Percentiles rank a stretch among this genome's conserved stretches.
Evolutionary conservation across 305 asterid genomes (phyloP).

Genomic region (Fraxinus sp.): DNA sequence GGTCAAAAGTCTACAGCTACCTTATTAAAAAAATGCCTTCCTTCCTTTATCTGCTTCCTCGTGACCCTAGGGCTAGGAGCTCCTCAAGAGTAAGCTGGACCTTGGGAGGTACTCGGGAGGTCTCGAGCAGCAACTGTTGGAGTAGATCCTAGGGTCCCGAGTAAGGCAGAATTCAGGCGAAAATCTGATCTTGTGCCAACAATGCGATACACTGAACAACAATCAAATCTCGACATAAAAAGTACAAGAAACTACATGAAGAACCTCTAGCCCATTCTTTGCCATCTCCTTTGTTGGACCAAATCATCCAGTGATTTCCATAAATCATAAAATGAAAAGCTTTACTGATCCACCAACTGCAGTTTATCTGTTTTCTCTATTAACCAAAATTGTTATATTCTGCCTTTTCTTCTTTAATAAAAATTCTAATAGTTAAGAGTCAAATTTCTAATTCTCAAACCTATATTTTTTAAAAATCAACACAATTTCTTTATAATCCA

Average conservation of each 20-base stretch:
- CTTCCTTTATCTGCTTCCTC: neutral
- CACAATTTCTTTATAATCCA: neutral
- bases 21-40: neutral
- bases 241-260: neutral
- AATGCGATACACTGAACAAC: neutral
- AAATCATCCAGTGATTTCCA: neutral
- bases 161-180: neutral
- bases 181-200: neutral
- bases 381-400: neutral
- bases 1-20: neutral
- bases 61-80: neutral
- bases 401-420: neutral
- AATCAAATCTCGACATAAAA: neutral
- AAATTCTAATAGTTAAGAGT: neutral
- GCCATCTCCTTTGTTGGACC: neutral
- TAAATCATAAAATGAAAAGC: neutral
- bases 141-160: neutral
- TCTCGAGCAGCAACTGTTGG: neutral
- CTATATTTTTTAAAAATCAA: neutral
- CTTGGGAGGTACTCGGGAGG: neutral
- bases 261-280: neutral
- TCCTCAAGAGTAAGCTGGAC: neutral
- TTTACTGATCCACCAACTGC: neutral
- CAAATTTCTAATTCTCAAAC: neutral
- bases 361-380: neutral